These are phyloP conservation scores for Penicillium lividum DNA, from an alignment of 495 filamentous ascomycete species.

Conservation along the genomic window DNA sequence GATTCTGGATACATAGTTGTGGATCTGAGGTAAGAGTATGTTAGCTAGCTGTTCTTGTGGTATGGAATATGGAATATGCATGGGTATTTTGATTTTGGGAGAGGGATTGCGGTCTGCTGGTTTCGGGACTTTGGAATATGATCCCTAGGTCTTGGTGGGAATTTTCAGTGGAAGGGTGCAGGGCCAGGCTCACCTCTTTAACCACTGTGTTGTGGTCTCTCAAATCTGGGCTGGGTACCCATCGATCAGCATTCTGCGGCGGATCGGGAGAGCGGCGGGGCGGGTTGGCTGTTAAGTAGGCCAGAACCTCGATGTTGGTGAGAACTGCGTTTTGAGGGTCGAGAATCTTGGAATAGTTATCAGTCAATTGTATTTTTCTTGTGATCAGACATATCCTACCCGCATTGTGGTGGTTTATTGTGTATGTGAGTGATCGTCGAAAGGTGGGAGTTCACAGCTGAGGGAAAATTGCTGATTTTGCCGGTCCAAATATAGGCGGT, in stretches of 20 bases:
- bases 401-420: slow-evolving; percentile 29
- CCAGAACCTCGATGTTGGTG: slow-evolving; percentile 66
- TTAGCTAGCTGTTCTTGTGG: background rate
- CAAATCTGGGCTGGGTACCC: slow-evolving; percentile 45
- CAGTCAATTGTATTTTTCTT: background rate
- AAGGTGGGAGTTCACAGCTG: slow-evolving; percentile 3
- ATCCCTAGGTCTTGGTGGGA: no score
- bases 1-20: slow-evolving; percentile 46
- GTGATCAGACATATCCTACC: slow-evolving; percentile 17
- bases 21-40: slow-evolving; percentile 30
- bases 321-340: slow-evolving; percentile 62
- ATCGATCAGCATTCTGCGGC: slow-evolving; percentile 37
- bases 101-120: background rate
- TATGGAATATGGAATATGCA: background rate
- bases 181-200: slow-evolving; percentile 40
- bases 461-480: slow-evolving; percentile 32
- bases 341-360: slow-evolving; percentile 48
- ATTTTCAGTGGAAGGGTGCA: background rate
- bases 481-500: slow-evolving; percentile 23
- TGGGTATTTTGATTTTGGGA: background rate
- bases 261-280: slow-evolving; percentile 44
- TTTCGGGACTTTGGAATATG: background rate
- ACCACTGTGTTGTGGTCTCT: slow-evolving; percentile 53
- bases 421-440: slow-evolving; percentile 3
- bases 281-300: slow-evolving; percentile 53